A percentile compares a stretch with the other conserved stretches of the same genome.
Conservation (phyloP, 108 stramenopile genomes). For the Skeletonema marinoi region DNA sequence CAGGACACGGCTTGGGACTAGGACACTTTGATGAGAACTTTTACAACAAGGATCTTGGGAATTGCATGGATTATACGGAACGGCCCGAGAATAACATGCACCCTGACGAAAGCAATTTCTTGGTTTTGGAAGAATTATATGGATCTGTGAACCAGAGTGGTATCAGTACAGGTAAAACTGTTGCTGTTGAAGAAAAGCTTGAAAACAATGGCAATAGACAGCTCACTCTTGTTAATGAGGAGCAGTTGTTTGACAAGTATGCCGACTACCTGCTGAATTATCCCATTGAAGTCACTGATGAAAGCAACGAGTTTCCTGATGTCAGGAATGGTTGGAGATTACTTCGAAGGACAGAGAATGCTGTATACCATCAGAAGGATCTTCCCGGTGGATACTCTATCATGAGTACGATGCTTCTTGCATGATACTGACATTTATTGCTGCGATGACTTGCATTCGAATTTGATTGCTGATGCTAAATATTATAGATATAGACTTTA, state of each 20-base stretch:
- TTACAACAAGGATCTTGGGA: slow-evolving; percentile 75
- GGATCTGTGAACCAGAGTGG: slow-evolving; percentile 48
- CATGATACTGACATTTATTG: neutral
- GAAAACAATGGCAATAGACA: neutral
- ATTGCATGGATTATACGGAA: slow-evolving; percentile 87
- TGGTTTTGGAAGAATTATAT: slow-evolving; percentile 66
- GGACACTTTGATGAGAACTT: slow-evolving; percentile 86
- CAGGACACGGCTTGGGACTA: slow-evolving; percentile 76
- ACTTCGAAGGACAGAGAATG: neutral
- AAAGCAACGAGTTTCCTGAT: neutral
- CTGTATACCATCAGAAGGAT: neutral
- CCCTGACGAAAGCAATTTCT: slow-evolving; percentile 70
- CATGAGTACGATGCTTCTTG: neutral
- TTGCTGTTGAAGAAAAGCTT: slow-evolving; percentile 13
- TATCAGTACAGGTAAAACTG: neutral
- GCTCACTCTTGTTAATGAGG: neutral
- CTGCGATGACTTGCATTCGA: neutral
- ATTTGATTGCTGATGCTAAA: neutral
- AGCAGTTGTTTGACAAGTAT: slow-evolving; percentile 23
- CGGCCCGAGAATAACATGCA: slow-evolving; percentile 59
- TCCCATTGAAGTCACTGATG: slow-evolving; percentile 16
- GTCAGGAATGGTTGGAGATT: neutral
- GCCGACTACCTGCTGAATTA: slow-evolving; percentile 19
- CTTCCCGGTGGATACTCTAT: neutral
- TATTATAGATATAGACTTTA: neutral